phyloP scores from a whole-genome alignment of 768 basidiomycete species.

The Mycena capillaripes region DNA sequence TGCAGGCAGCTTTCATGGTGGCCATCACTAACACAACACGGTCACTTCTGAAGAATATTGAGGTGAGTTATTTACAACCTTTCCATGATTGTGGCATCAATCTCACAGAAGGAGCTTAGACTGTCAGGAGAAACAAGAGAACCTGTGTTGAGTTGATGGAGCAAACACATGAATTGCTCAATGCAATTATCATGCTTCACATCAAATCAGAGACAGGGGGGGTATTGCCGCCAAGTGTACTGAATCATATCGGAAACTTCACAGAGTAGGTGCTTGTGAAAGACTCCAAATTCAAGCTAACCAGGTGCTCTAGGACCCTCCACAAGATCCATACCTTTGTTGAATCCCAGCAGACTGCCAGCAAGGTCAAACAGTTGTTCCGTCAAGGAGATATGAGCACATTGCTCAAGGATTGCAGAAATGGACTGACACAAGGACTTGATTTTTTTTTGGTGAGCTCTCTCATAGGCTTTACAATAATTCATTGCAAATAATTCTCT shows the following conservation, averaged over 20 bases:
- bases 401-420: too few species aligned
- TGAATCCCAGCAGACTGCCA: not conserved
- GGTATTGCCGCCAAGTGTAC: not conserved
- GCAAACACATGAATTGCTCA: slow-evolving; percentile 15
- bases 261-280: not conserved
- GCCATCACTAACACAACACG: not conserved
- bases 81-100: not conserved
- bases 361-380: too few species aligned
- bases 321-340: not conserved
- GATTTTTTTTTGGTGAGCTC: too few species aligned
- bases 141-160: not conserved
- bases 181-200: not conserved
- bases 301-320: not conserved
- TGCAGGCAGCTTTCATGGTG: not conserved
- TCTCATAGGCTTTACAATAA: too few species aligned
- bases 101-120: not conserved
- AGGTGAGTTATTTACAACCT: not conserved
- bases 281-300: not conserved
- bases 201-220: not conserved
- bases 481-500: too few species aligned
- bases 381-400: too few species aligned
- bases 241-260: not conserved
- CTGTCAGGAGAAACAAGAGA: not conserved
- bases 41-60: not conserved
- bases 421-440: too few species aligned